Base-by-base conservation (phyloP, 2,329 filamentous ascomycete genomes). In the Onygena corvina region DNA sequence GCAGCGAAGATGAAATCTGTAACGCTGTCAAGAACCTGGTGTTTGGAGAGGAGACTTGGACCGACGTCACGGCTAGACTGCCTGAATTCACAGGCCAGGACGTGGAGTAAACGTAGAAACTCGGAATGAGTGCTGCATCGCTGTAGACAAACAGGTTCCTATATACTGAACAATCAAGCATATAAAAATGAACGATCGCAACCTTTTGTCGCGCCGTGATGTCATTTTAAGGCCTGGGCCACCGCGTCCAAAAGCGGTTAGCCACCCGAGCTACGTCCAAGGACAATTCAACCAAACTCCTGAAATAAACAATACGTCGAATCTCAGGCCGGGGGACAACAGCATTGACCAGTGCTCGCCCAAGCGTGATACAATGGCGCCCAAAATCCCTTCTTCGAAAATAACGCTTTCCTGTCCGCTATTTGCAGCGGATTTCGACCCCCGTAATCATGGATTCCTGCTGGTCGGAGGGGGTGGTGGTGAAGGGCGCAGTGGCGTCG, bases 381-480 rank as follows among this genome's bases (percentile, higher is more conserved):
- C 67, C n/a, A 56, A 57, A 18, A 58, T 68, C 42, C 52, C 62
- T 33, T 66, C 66, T 3, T 76, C 83, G 53, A 83, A 80, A 64
- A 71, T 80, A 57, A 79, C 79, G 50, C 77, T 93, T 56, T 78
- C 80, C 51, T 95, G 90, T 66, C 89, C 89, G 45, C 77, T 94
- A 52, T 94, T 88, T 66, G 80, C 84, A 50, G 84, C 87, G 64
- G 88, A 88, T 61, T 95, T 94, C 66, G 87, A 94, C 62, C 86
- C 84, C 47, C 76, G 83, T 60, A 81, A 93, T 69, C 76, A 82
- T 52, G 77, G 77, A 54, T 81, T 81, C 55, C 73, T 95, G 20
- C 71, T 94, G 6, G 85, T 94, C 31, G 87, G 83, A 52, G 90
- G 90, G 47, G 90, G 90, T 53, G 90, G 90, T 56, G 90, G 90